Base-by-base conservation (phyloP, 345 rosid species). In the Turnera subulata region DNA sequence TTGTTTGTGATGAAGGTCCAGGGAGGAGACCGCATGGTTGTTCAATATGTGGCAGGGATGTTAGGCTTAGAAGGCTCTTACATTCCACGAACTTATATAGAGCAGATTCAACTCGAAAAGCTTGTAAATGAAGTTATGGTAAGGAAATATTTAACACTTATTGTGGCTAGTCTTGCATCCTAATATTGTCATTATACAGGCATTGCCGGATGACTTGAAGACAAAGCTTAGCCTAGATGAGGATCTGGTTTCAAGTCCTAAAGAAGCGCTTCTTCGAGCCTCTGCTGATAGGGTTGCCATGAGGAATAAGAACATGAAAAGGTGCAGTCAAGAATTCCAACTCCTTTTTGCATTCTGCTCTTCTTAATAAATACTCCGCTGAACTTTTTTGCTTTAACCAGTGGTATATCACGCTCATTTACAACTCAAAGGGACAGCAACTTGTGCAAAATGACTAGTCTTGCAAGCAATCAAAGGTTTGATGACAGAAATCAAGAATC, bases 341-440 rank as follows among this genome's bases (percentile, higher is more conserved):
- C 2, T 50, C 23, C 39, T 29, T 8, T 29, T 8, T 29, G 35
- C 5, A 29, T 29, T 29, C 35, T 29, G 35, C 35, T 29, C 5
- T 29, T n/a, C 4, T 29, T 29, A 29, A 29, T 29, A 3, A 29
- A 29, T 3, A 29, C 4, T 29, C 5, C 35, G 8, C 35, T 29
- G 8, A 29, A 29, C 8, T 29, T 29, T 29, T 29, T 29, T 29
- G 8, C 8, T 29, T 29, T 29, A 61, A 67, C 60, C 84, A 84
- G 92, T 40, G 91, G 92, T 55, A 62, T 87, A 82, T 90, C 99
- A 60, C 99, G 84, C 47, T 90, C 97, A 6, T 93, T 81, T 82
- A 81, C 99, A 65, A 82, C 78, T 50, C 94, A 75, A 48, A 75
- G 87, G 67, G 95, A 90, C 62, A 82, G 81, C 60, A 82, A 78